A percentile compares a stretch with the other conserved stretches of the same genome.
Conservation (phyloP, 2,329 filamentous ascomycete genomes). For the Aspergillus latus region DNA sequence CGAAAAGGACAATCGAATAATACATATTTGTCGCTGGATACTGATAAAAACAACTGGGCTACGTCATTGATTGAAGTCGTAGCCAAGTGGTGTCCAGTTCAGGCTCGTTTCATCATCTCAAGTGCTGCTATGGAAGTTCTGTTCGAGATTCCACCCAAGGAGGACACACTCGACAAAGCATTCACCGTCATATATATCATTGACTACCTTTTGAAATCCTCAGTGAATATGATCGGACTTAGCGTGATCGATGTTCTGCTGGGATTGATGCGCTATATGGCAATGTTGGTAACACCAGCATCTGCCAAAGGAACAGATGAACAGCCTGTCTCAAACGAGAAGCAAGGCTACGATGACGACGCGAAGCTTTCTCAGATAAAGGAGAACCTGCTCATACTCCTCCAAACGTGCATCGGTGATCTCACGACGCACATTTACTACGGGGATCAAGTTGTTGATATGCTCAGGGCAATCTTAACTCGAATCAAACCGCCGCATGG, state of each 20-base stretch:
- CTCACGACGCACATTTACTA: constrained; percentile 96
- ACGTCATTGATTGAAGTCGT: constrained; percentile 77
- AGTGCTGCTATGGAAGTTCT: constrained; percentile 78
- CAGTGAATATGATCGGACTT: constrained; percentile 89
- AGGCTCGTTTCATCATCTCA: constrained; percentile 89
- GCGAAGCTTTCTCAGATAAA: constrained; percentile 52
- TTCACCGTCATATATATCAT: constrained; percentile 75
- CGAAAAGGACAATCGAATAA: constrained; percentile 56
- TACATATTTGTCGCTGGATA: constrained; percentile 42
- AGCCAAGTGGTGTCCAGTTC: constrained; percentile 85
- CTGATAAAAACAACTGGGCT: constrained; percentile 67
- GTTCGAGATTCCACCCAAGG: constrained; percentile 64
- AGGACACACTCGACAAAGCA: constrained; percentile 71
- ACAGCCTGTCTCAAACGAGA: constrained; percentile 23
- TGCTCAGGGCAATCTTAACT: constrained; percentile 77
- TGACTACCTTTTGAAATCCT: constrained; percentile 77
- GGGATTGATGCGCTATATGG: constrained; percentile 79
- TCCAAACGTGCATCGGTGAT: constrained; percentile 84
- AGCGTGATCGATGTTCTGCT: constrained; percentile 94
- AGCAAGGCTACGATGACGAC: constrained; percentile 12
- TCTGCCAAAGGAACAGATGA: constrained; percentile 35
- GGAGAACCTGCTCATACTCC: constrained; percentile 64
- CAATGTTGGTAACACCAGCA: constrained; percentile 69
- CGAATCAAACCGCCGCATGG: constrained; percentile 67
- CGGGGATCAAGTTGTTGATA: constrained; percentile 91